Percentiles rank a stretch among this genome's conserved stretches.
Evolutionary conservation across 306 rosid species (phyloP).

Genomic region (Quercus bicolor): DNA sequence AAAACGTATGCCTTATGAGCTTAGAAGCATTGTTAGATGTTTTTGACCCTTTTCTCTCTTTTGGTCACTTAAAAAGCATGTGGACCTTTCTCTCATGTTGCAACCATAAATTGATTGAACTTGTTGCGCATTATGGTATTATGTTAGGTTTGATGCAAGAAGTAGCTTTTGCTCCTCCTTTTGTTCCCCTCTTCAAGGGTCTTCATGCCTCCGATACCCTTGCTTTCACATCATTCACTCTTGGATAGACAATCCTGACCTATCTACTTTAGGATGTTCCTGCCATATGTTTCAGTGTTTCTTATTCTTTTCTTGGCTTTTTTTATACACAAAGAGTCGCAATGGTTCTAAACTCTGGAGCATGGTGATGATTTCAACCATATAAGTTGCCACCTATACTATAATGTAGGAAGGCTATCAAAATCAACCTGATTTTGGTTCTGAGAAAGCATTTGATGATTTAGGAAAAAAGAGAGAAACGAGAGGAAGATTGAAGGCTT

Average conservation of each 20-base stretch:
- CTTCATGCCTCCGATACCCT: neutral
- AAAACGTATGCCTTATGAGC: conserved; percentile 58
- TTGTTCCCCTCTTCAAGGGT: neutral
- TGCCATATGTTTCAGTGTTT: neutral
- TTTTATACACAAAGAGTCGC: neutral
- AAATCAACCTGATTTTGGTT: neutral
- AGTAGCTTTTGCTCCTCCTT: neutral
- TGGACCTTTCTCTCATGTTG: neutral
- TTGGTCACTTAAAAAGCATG: conserved; percentile 3
- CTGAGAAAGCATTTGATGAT: neutral
- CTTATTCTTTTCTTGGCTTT: neutral
- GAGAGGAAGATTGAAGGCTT: neutral
- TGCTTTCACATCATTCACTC: neutral
- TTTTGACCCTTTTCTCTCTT: neutral
- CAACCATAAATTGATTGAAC: neutral
- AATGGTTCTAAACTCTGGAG: neutral
- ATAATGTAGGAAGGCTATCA: neutral
- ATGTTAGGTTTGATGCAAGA: neutral
- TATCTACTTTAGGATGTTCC: neutral
- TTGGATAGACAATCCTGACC: neutral
- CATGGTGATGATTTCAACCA: neutral
- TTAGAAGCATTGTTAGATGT: conserved; percentile 9
- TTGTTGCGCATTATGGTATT: neutral
- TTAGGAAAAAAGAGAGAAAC: neutral
- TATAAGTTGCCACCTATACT: neutral